phyloP scores from a whole-genome alignment of 441 rosid genomes.

The Mallotus japonicus region DNA sequence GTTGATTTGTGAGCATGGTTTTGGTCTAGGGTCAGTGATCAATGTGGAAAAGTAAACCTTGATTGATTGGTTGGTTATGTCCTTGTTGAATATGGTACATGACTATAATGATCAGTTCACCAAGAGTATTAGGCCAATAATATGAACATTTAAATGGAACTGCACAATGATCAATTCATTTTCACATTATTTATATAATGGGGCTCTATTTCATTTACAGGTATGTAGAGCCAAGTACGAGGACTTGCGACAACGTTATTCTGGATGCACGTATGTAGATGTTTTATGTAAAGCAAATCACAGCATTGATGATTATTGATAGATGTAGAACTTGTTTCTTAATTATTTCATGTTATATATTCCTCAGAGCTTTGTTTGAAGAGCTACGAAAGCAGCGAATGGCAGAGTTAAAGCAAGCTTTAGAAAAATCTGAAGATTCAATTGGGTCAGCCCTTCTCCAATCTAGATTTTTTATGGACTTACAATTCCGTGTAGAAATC shows the following conservation, averaged over 20 bases:
- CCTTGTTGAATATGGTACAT: too few relatives aligned
- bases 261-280: slow-evolving; percentile 63
- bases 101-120: too few relatives aligned
- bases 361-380: slow-evolving; percentile 70
- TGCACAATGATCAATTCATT: too few relatives aligned
- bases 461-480: slow-evolving; percentile 10
- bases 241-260: slow-evolving; percentile 56
- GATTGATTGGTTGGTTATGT: too few relatives aligned
- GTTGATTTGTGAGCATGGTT: background rate
- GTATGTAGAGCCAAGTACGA: slow-evolving; percentile 75
- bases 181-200: slow-evolving; percentile 2
- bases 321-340: background rate
- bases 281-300: background rate
- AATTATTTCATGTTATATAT: slow-evolving; percentile 19
- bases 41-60: background rate
- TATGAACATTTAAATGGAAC: background rate
- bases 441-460: slow-evolving; percentile 61
- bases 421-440: slow-evolving; percentile 66
- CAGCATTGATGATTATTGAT: background rate
- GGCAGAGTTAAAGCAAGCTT: slow-evolving; percentile 66
- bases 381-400: slow-evolving; percentile 78
- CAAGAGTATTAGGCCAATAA: background rate
- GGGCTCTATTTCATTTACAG: slow-evolving; percentile 38
- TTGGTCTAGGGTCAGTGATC: background rate
- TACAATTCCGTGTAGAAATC: background rate